Base-by-base conservation (phyloP, 129 eudicot species). In the Smallanthus sonchifolius region DNA sequence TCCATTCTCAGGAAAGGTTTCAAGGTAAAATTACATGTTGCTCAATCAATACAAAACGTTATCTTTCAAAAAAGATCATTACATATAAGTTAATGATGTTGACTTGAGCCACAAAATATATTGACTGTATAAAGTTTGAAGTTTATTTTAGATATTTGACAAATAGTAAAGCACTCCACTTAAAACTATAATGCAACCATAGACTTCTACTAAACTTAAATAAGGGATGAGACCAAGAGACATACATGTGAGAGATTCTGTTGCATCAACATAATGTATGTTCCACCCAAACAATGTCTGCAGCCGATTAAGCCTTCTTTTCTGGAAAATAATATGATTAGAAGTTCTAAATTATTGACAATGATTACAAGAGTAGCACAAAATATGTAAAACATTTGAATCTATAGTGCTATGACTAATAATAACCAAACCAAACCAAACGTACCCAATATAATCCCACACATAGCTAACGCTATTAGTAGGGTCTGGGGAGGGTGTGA, bases 211-310 rank as follows among this genome's bases (percentile, higher is more conserved):
- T 37, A 54, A 74, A 35, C 64, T 72, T 30, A 15, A 28, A 38
- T 39, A 54, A 8, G 51, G 28, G 34, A 42, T 16, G 5, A 40
- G 43, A 67, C 48, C 32, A 72, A 69, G 32, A 39, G 10, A 75
- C 90, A 54, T 88, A 95, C 99, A 67, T 66, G 77, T 77, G 47
- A 95, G 71, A 70, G 88, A 83, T 76, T 88, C 85, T 38, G 99
- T 95, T 78, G 87, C 90, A 80, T 95, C 96, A 44, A 95, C 85
- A 83, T 77, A 87, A 81, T 88, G 85, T 73, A 95, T 88, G 76
- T 84, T 81, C 97, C 99, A 95, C n/a, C 96, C 95, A 45, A 86
- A 95, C 83, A 91, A 70, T 65, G 86, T 74, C 67, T 84, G 91
- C 75, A 95, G 85, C 57, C 90, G 83, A 37, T 56, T 80, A 77